Base-by-base conservation (phyloP, 176 grass and related monocot genomes). In the Panicum miliaceum region DNA sequence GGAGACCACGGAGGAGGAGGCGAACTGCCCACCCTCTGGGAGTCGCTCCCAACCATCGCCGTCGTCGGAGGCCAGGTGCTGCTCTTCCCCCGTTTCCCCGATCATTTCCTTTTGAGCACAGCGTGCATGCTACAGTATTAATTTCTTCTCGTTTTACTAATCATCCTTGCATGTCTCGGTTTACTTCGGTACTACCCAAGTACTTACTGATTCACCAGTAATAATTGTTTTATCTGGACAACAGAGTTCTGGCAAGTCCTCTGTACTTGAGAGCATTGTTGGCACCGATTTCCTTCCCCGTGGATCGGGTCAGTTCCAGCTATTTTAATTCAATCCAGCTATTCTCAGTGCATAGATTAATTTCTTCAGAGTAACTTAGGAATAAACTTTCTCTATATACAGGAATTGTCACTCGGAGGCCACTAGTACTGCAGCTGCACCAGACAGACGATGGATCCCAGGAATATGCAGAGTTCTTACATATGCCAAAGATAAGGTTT, bases 221-320 rank as follows among this genome's bases (percentile, higher is more conserved):
- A 4, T 20, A 37, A 25, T 54, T 62, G 52, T 85, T 86, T 56
- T 35, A 67, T 75, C 32, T 34, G 61, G n/a, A 43, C 52, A 62
- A 69, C 87, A 94, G 90, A 94, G 93, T 60, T 94, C 90, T 5
- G 93, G 93, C 19, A 94, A 94, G 53, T 94, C 93, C 6, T 94
- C 93, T 15, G 87, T 94, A 40, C 75, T 94, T 73, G 93, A 94
- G 78, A 94, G 93, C 68, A 29, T 94, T 41, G 93, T 94, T 71
- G 93, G 85, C 50, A 79, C 73, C 32, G 93, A 94, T 56, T 94
- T 94, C 68, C 93, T 94, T 34, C 93, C 93, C 22, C 90, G 90
- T 81, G 93, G 93, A 63, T 94, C 93, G 60, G 93, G 93, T 94
- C 19, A 80, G 54, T 59, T 94, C 23, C 23, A 79, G 19, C 37